Conservation (phyloP, 495 filamentous ascomycete genomes). For the Bryoglossum gracile region DNA sequence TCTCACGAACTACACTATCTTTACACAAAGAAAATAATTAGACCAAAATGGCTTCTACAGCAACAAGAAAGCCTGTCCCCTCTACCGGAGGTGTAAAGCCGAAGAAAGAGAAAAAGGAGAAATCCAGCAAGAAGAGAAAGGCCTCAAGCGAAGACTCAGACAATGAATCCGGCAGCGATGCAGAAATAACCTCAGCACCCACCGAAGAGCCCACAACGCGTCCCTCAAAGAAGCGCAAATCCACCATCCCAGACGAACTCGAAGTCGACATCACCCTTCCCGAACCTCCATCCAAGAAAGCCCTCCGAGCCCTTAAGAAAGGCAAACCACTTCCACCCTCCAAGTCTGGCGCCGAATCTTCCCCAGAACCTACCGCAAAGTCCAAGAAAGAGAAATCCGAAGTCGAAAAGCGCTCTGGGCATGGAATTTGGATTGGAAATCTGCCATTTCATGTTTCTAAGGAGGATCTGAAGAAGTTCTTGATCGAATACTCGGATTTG, state of each 20-base stretch:
- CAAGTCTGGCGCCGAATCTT: conserved; percentile 26
- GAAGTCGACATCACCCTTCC: conserved; percentile 83
- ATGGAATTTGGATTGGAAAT: conserved; percentile 96
- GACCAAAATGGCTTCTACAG: no score
- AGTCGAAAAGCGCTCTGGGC: conserved; percentile 59
- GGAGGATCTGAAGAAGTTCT: conserved; percentile 63
- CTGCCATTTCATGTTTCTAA: conserved; percentile 71
- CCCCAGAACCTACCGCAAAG: conserved; percentile 34
- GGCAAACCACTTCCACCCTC: conserved; percentile 42
- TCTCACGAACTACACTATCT: no score
- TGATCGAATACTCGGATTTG: conserved; percentile 64
- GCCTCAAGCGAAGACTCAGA: conserved; percentile 1
- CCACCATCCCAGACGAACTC: conserved; percentile 53
- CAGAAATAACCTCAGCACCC: background rate
- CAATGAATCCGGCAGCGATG: background rate
- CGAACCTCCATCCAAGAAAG: conserved; percentile 91
- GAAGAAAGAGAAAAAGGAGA: conserved; percentile 18
- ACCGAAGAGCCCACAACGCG: background rate
- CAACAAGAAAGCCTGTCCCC: no score
- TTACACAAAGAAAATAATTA: no score
- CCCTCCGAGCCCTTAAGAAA: conserved; percentile 73
- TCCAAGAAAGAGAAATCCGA: conserved; percentile 29
- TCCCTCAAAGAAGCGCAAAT: conserved; percentile 61
- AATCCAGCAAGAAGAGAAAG: conserved; percentile 25
- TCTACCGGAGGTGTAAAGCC: no score